These are phyloP conservation scores for Boletus edulis DNA, from an alignment of 768 basidiomycete genomes.

Conservation along the genomic window DNA sequence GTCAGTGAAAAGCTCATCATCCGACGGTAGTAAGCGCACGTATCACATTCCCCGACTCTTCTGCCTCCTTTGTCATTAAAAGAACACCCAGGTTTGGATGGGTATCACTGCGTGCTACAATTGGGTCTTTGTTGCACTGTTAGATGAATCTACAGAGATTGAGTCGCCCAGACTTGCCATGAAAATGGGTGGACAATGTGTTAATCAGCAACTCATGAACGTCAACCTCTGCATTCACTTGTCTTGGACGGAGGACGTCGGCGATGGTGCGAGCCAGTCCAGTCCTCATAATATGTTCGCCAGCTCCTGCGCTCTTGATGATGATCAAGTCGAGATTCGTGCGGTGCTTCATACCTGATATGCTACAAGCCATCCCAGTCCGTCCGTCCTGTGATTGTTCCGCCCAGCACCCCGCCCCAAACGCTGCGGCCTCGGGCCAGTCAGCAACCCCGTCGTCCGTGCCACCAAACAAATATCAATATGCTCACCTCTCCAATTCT, in stretches of 20 bases:
- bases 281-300: slow-evolving; percentile 64
- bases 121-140: slow-evolving; percentile 30
- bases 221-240: slow-evolving; percentile 38
- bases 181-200: slow-evolving; percentile 47
- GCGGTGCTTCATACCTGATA: slow-evolving; percentile 43
- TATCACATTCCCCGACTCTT: slow-evolving; percentile 23
- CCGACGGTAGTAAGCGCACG: slow-evolving; percentile 21
- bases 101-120: slow-evolving; percentile 36
- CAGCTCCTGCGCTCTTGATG: slow-evolving; percentile 48
- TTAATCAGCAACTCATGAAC: slow-evolving; percentile 52
- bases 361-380: slow-evolving; percentile 60
- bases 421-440: slow-evolving; percentile 56
- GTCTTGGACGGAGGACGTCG: slow-evolving; percentile 36
- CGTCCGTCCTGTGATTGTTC: slow-evolving; percentile 28
- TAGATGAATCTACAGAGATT: neutral
- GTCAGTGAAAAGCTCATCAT: neutral
- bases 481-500: slow-evolving; percentile 66
- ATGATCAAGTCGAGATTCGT: neutral
- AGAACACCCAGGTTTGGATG: slow-evolving; percentile 62
- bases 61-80: slow-evolving; percentile 50
- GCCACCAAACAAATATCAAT: neutral
- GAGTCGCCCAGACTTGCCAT: slow-evolving; percentile 39
- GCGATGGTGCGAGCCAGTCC: slow-evolving; percentile 56
- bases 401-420: slow-evolving; percentile 79
- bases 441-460: neutral